Conservation (phyloP, 495 filamentous ascomycete species). For the Astrothelium macrocarpum region DNA sequence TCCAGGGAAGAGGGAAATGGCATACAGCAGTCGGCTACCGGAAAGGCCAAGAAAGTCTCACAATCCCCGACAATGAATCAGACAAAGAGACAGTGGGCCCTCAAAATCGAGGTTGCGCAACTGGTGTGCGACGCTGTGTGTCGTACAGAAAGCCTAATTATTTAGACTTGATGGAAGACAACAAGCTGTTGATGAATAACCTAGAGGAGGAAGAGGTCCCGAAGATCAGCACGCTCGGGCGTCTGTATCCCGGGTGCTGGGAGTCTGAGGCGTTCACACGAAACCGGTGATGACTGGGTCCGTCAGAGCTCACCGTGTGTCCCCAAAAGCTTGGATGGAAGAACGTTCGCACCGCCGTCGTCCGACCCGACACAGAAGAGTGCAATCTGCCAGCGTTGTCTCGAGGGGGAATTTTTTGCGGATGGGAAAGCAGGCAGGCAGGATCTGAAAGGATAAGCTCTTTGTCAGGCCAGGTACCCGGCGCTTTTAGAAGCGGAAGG, state of each 20-base stretch:
- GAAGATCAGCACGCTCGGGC: conserved; percentile 4
- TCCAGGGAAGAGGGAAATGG: neutral
- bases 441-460: conserved; percentile 3
- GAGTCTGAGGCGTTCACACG: conserved; percentile 2
- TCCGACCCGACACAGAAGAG: neutral
- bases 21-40: neutral
- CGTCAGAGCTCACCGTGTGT: neutral
- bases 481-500: conserved; percentile 7
- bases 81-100: neutral
- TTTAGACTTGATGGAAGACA: neutral
- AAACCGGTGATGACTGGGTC: neutral
- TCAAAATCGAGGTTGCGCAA: neutral
- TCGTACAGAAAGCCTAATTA: conserved; percentile 1
- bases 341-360: neutral
- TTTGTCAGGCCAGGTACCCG: conserved; percentile 6
- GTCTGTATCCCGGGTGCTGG: neutral
- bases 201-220: neutral
- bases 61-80: neutral
- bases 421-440: neutral
- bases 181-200: neutral
- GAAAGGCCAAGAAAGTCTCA: neutral
- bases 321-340: neutral
- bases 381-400: neutral
- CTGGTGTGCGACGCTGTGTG: neutral
- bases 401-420: neutral